Conservation (phyloP, 2,329 filamentous ascomycete genomes). For the Amauroascus niger region DNA sequence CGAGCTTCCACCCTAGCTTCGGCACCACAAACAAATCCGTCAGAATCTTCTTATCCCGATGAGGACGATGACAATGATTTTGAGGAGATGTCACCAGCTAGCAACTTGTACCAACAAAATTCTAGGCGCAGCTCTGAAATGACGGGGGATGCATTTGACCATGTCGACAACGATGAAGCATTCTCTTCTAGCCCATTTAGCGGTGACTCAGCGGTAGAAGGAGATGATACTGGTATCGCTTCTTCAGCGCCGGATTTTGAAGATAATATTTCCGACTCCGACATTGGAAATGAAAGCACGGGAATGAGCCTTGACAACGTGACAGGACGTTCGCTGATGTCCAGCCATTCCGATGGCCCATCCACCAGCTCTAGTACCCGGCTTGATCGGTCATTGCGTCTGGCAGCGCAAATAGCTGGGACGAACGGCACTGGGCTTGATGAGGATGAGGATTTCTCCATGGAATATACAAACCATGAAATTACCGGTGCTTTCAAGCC, state of each 20-base stretch:
- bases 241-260: conserved; percentile 39
- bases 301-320: conserved; percentile 76
- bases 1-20: conserved; percentile 55
- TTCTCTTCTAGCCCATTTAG: conserved; percentile 73
- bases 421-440: conserved; percentile 58
- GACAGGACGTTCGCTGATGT: conserved; percentile 57
- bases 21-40: conserved; percentile 30
- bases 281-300: conserved; percentile 56
- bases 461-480: conserved; percentile 62
- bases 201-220: conserved; percentile 42
- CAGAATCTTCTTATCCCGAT: conserved; percentile 20
- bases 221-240: conserved; percentile 36
- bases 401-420: conserved; percentile 65
- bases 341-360: conserved; percentile 47
- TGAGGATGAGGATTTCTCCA: conserved; percentile 60
- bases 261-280: conserved; percentile 41
- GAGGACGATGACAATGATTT: conserved; percentile 29
- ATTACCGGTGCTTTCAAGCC: conserved; percentile 43
- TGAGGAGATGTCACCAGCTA: conserved; percentile 7
- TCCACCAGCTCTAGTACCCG: conserved; percentile 59
- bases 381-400: conserved; percentile 65
- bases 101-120: background rate
- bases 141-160: conserved; percentile 52
- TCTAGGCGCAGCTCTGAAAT: background rate
- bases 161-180: conserved; percentile 56